phyloP scores from a whole-genome alignment of 306 rosid genomes.

The Vicia sativa region DNA sequence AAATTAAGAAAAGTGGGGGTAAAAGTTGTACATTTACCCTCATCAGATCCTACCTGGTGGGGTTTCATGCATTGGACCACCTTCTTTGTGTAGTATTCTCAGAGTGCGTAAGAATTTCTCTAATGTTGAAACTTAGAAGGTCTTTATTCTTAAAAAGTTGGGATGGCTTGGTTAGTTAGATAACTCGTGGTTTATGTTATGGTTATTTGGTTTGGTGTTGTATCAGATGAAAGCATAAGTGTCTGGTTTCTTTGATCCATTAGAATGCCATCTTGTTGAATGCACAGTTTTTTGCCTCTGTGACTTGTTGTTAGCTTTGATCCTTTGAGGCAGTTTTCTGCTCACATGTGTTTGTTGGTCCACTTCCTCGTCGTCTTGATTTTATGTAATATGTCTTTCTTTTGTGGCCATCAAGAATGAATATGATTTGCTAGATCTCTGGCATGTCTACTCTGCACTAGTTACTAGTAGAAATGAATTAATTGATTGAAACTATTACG shows the following conservation, averaged over 20 bases:
- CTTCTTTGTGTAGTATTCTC: constrained; percentile 1
- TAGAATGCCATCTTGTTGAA: constrained; percentile 6
- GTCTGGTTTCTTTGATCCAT: background rate
- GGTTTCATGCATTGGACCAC: background rate
- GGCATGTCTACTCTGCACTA: constrained; percentile 24
- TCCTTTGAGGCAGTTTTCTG: constrained; percentile 10
- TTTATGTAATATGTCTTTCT: constrained; percentile 5
- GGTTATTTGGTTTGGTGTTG: constrained; percentile 20
- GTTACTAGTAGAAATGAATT: background rate
- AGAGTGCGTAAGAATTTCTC: constrained; percentile 1
- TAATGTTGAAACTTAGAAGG: constrained; percentile 8
- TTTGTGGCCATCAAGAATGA: background rate
- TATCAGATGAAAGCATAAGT: constrained; percentile 19
- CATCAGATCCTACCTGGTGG: background rate
- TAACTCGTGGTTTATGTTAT: background rate
- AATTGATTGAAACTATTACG: constrained; percentile 6
- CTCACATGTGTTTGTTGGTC: constrained; percentile 12
- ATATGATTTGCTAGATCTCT: constrained; percentile 12
- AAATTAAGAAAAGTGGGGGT: background rate
- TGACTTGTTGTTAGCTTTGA: constrained; percentile 17
- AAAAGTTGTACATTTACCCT: background rate
- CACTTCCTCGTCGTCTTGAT: constrained; percentile 5
- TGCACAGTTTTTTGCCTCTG: background rate
- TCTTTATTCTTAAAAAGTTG: background rate
- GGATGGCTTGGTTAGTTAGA: constrained; percentile 28